Base-by-base conservation (phyloP, 768 basidiomycete species). In the Pleurotus tuoliensis region DNA sequence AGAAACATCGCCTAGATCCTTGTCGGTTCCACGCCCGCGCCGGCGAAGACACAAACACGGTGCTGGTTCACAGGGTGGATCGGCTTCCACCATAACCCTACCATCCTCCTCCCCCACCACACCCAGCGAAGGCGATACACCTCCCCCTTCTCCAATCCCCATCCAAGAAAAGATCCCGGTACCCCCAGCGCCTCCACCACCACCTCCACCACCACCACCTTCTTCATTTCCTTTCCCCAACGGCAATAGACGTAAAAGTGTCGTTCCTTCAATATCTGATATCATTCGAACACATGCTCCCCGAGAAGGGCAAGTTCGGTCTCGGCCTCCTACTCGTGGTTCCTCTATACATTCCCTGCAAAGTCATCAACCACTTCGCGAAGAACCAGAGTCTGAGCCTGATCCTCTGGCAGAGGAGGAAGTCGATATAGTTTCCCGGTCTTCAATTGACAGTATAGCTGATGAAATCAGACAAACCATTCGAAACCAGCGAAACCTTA, bases 361-460 rank as follows among this genome's bases (percentile, higher is more conserved):
- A 15, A 75, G 76, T 16, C 79, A 79, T 69, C 64, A 72, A 24
- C 76, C 73, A 9, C 67, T 79, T 18, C 74, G 75, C 44, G 83
- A 84, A 67, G 81, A 82, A 62, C 71, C 73, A 2, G 83, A 84
- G 66, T 77, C 80, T 30, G 84, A 83, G 61, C 75, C 71, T 27
- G 76, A 79, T 56, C 73, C 77, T 6, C 63, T 78, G 45, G 71
- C 74, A 39, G 78, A 81, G 53, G 86, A 86, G 58, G 87, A 88
- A 58, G 73, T 75, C 2, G 88, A 89, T 45, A 64, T 87, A 47
- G 61, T 90, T 49, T 86, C 87, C 40, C 83, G 88, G n/a, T 93
- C 92, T 18, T 93, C 91, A 15, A 82, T 92, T 60, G 92, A 94
- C 68, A 92, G 90, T 58, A 85, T 94, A 24, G 89, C 91, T 18